Evolutionary conservation across 331 rosid species (phyloP), one percentile per base, ranked within the genome.

Genomic region (Malus hybrid): DNA sequence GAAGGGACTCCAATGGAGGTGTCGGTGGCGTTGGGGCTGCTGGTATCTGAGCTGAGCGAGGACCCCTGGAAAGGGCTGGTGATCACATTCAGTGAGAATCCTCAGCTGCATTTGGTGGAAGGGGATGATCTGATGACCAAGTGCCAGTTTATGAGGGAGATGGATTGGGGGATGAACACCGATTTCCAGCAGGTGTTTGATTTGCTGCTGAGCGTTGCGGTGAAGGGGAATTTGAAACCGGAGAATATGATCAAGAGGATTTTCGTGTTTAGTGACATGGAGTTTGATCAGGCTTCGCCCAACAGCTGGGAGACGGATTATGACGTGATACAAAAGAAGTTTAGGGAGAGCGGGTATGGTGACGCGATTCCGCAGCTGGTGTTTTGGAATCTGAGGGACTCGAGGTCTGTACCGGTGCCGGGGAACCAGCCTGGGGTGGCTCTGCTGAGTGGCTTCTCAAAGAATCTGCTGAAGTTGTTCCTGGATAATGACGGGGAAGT

Each of bases 21-120:
- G 4, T 65, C 64, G 2, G 82, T 89, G 32, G 91, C 93, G 33
- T 62, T 87, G 79, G 95, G 93, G n/a, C 13, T 92, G 34, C 61
- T 92, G 86, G 88, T 88, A 4, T 89, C 97, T 12, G 97, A 92
- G 70, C 60, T 88, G 79, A 80, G 83, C 50, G 90, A 82, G 36
- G 96, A 88, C 1, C 96, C 93, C 9, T 92, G 96, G 97, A 86
- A 86, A 28, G 92, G 96, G 50, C 84, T 88, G 81, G 78, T 88
- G 39, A 61, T 92, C 28, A 86, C 88, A 1, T 89, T 92, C 74
- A 82, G 89, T 24, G 5, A 2, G 29, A 8, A 69, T 1, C 93
- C 97, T 14, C 4, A 63, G 68, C 88, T 91, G 66, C 91, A 89
- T 78, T 66, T 85, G 77, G 78, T 91, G 29, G 0, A 77, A 69